phyloP scores from a whole-genome alignment of 768 basidiomycete genomes.

The Russula sp. region DNA sequence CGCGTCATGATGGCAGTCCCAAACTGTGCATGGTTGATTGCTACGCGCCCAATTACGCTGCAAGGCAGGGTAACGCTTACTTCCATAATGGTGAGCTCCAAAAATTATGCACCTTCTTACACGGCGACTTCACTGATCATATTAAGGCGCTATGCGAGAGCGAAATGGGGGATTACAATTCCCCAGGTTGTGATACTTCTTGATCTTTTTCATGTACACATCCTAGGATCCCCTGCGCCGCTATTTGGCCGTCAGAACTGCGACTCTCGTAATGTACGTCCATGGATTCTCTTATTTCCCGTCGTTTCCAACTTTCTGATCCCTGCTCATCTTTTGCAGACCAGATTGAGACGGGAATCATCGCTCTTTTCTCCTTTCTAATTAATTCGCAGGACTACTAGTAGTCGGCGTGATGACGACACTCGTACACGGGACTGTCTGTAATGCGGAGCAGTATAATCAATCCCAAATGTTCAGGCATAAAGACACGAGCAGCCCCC shows the following conservation, averaged over 20 bases:
- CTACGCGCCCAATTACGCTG: too few species aligned
- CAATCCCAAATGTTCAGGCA: background rate
- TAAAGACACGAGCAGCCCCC: background rate
- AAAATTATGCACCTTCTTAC: too few species aligned
- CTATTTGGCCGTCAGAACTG: background rate
- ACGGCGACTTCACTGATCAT: too few species aligned
- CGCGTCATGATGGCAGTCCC: too few species aligned
- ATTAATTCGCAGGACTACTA: background rate
- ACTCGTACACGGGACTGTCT: slow-evolving; percentile 18
- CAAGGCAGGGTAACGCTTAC: too few species aligned
- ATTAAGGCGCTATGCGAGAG: too few species aligned
- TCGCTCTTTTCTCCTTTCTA: background rate
- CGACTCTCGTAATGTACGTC: background rate
- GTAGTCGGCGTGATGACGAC: background rate
- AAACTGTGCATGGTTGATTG: too few species aligned
- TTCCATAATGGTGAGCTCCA: too few species aligned
- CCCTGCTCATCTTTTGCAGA: background rate
- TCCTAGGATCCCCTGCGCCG: too few species aligned
- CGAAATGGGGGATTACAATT: too few species aligned
- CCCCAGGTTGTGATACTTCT: too few species aligned
- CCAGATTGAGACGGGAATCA: background rate
- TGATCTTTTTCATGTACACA: too few species aligned
- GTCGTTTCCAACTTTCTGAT: background rate
- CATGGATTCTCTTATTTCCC: background rate
- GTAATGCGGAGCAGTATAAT: slow-evolving; percentile 1